Evolutionary conservation across 257 asterid species (phyloP), one percentile per base, ranked within the genome.

Genomic region (Solanum chaucha): DNA sequence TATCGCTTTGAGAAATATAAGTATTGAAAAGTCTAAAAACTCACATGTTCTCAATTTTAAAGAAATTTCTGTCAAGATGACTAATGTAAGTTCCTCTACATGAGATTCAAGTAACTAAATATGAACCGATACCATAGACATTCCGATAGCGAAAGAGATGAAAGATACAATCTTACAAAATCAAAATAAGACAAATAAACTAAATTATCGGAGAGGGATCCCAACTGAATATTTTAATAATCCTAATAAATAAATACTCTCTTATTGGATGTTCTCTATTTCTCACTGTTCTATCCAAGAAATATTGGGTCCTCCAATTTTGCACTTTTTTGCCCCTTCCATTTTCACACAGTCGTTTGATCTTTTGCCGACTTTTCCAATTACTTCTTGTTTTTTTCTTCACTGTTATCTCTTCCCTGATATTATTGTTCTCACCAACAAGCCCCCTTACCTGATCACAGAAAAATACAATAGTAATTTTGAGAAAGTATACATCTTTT

Each of bases 231-330:
- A 55, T 55, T 55, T 55, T 55, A 55, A 55, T 55, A 17, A 17
- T 55, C 64, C 24, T 55, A 55, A 1, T 55, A 17, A 55, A 55
- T 55, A 17, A 55, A 17, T 55, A 46, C 19, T 74, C 51, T 6
- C 14, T 40, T 26, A n/a, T 22, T 2, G 64, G 64, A 1, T 10
- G 12, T 13, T 77, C 61, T 4, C 2, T n/a, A 10, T 7, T 24
- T 88, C 86, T 82, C 5, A 26, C 87, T 80, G 84, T 87, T 90
- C 92, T 91, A 91, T 94, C 94, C 91, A 72, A 35, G 10, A 77
- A 86, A 89, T 8, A 51, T 77, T 89, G 95, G 97, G 94, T 86
- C 98, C 98, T 92, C 92, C 55, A 35, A 35, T 85, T 78, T 65
- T 71, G 93, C 95, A 90, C 95, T 92, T 93, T 68, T 72, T 94